phyloP scores from a whole-genome alignment of 2,329 filamentous ascomycete genomes.

The Fusarium sp. region DNA sequence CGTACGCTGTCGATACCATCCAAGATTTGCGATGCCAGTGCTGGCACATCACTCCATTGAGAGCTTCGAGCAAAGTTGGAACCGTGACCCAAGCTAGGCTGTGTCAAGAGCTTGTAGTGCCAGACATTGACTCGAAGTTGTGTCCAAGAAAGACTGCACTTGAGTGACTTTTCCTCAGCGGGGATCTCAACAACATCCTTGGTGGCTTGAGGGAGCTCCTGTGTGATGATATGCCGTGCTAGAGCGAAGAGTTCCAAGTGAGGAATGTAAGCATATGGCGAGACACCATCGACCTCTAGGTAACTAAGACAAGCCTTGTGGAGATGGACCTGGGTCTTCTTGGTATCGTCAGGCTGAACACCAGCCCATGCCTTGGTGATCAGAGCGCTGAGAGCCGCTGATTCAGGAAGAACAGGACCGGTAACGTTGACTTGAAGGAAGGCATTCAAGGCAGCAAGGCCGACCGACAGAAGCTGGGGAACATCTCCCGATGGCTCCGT shows the following conservation, averaged over 20 bases:
- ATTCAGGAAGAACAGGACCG: slow-evolving; percentile 76
- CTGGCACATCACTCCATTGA: slow-evolving; percentile 71
- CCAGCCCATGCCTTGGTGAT: slow-evolving; percentile 58
- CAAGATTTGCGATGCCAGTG: slow-evolving; percentile 65
- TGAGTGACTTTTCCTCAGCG: slow-evolving; percentile 58
- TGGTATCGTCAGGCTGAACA: slow-evolving; percentile 19
- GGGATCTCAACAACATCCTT: slow-evolving; percentile 47
- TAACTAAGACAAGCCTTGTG: slow-evolving; percentile 73
- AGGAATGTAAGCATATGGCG: slow-evolving; percentile 86
- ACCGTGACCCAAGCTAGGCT: slow-evolving; percentile 67
- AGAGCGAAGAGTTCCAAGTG: slow-evolving; percentile 86
- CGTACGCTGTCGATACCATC: slow-evolving; percentile 60
- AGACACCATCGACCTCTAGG: slow-evolving; percentile 85
- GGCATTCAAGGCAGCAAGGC: slow-evolving; percentile 68
- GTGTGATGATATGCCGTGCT: slow-evolving; percentile 67
- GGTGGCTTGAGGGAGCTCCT: slow-evolving; percentile 39
- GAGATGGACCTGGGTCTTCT: slow-evolving; percentile 55
- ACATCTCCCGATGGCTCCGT: slow-evolving; percentile 11
- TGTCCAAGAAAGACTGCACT: slow-evolving; percentile 67
- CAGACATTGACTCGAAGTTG: slow-evolving; percentile 80
- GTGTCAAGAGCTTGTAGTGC: slow-evolving; percentile 72
- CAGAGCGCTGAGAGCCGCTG: slow-evolving; percentile 51
- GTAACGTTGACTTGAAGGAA: slow-evolving; percentile 92
- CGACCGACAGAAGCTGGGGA: slow-evolving; percentile 48
- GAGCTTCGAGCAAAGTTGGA: slow-evolving; percentile 68